Evolutionary conservation across 169 alveolate genomes (phyloP), one percentile per base, ranked within the genome.

Genomic region (Prorocentrum cordatum): DNA sequence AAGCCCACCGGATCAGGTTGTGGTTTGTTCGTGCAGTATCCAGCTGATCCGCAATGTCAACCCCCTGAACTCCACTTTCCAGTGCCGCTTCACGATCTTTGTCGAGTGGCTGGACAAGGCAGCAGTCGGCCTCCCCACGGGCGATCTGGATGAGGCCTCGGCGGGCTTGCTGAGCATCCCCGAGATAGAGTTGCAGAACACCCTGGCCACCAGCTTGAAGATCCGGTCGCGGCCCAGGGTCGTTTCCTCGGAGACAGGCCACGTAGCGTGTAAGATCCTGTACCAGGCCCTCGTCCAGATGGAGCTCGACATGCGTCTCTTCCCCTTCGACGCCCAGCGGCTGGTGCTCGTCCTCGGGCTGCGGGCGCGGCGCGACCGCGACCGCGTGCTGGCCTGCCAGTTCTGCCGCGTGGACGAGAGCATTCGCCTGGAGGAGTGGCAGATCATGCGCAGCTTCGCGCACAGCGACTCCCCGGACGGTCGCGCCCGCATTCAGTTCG

Each of bases 281-380:
- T 77, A 77, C 75, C 88, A 77, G 88, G 88, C 88, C 31, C 35
- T 77, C 35, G 59, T 77, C 75, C 88, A 77, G 38, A 77, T 75
- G 86, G 86, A 75, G 38, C 50, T 75, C 39, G 86, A 75, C 64
- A 75, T 75, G 86, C 88, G 86, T 14, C 64, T 75, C 38, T 77
- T 77, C 27, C 88, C 88, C 64, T 77, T 77, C 88, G 88, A 77
- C 75, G 59, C 88, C 35, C 88, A 77, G 75, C 72, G 88, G 59
- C 64, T 77, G 45, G 59, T 35, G 64, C 54, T 77, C 75, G 88
- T 77, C 10, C 88, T 77, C 24, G 88, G 88, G 32, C 58, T 77
- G 22, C 50, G 88, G 32, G 88, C 88, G 5, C 61, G 88, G 16
- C 88, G 88, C 12, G 88, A 77, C 58, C 73, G 88, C 7, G 88